Evolutionary conservation across 192 early-diverging fungal species (phyloP).

Genomic region (Coemansia nantahalensis): DNA sequence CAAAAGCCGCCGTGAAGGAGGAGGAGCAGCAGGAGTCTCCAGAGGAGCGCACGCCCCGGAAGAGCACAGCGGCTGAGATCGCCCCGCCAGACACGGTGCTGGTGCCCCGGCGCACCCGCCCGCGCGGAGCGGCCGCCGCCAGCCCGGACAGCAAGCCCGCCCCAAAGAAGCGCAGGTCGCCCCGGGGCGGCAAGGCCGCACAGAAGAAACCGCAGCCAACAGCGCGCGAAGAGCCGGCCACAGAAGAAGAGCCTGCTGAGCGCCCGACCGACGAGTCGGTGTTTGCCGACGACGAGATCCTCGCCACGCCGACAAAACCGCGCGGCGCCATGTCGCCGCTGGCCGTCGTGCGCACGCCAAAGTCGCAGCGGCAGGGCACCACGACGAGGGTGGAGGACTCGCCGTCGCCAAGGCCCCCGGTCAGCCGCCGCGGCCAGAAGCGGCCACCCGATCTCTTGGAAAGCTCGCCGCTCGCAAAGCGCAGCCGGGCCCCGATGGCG

Average conservation of each 20-base stretch:
- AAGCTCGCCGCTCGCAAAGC: slow-evolving; percentile 12
- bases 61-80: not conserved
- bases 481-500: slow-evolving; percentile 13
- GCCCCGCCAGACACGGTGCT: slow-evolving; percentile 31
- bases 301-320: too few species aligned
- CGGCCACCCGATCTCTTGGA: slow-evolving; percentile 10
- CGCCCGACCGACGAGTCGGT: too few species aligned
- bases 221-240: not conserved
- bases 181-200: slow-evolving; percentile 2
- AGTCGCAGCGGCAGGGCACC: not conserved
- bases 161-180: slow-evolving; percentile 13
- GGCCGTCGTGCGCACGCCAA: not conserved
- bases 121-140: not conserved
- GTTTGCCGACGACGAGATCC: too few species aligned
- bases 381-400: not conserved
- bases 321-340: not conserved
- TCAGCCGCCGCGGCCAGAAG: slow-evolving; percentile 26
- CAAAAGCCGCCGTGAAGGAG: not conserved
- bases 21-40: not conserved
- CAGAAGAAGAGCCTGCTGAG: not conserved
- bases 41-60: not conserved
- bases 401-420: slow-evolving; percentile 6
- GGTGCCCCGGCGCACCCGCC: slow-evolving; percentile 18
- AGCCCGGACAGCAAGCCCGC: too few species aligned
- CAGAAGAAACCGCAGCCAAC: too few species aligned